Evolutionary conservation across 345 rosid genomes (phyloP).

Genomic region (Gossypium rotundifolium): DNA sequence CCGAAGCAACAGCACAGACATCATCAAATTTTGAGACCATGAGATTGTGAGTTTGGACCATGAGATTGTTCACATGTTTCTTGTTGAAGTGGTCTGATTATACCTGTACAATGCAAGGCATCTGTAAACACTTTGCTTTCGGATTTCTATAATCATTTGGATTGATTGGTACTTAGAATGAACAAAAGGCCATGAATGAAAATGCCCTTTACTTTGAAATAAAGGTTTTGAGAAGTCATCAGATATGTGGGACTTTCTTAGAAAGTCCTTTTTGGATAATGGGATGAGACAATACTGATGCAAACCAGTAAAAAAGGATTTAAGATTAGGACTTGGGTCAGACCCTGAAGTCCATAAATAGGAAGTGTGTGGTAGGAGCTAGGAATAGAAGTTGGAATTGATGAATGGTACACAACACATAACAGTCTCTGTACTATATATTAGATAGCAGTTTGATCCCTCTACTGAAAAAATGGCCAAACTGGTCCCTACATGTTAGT

Average conservation of each 20-base stretch:
- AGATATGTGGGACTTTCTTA: neutral
- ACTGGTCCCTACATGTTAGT: too few relatives aligned
- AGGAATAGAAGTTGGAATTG: neutral
- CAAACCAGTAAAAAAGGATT: neutral
- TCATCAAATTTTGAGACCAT: neutral
- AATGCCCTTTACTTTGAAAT: neutral
- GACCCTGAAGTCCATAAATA: neutral
- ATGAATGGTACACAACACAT: too few relatives aligned
- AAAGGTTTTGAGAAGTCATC: neutral
- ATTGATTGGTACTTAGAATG: neutral
- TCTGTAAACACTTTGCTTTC: neutral
- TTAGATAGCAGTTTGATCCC: too few relatives aligned
- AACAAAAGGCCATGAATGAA: neutral
- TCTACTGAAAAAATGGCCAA: too few relatives aligned
- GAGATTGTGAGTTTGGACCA: constrained; percentile 1
- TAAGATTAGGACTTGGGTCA: neutral
- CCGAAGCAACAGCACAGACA: constrained; percentile 5
- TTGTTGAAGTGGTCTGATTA: neutral
- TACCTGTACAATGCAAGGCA: neutral
- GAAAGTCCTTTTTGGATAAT: neutral
- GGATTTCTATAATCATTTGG: neutral
- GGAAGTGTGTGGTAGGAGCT: neutral
- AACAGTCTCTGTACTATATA: too few relatives aligned
- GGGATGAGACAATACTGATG: neutral
- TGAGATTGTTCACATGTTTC: neutral